phyloP scores from a whole-genome alignment of 768 basidiomycete species.

The Tephrocybe sp. region DNA sequence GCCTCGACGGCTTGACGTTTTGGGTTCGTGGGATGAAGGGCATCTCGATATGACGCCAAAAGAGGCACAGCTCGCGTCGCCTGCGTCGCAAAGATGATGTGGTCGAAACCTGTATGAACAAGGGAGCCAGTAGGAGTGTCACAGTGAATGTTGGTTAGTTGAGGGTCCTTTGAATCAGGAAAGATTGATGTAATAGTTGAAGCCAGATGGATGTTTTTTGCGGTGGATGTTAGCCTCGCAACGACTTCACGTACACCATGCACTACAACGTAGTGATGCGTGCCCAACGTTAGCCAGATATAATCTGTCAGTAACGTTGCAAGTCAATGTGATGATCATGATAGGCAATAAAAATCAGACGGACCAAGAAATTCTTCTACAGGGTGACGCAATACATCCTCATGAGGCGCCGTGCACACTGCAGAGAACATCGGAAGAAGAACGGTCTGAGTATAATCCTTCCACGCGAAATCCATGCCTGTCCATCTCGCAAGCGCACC shows the following conservation, averaged over 20 bases:
- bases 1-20: constrained; percentile 32
- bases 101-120: constrained; percentile 52
- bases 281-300: constrained; percentile 65
- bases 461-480: constrained; percentile 53
- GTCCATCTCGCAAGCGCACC: constrained; percentile 37
- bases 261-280: constrained; percentile 65
- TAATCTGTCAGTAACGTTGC: constrained; percentile 50
- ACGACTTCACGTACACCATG: constrained; percentile 64
- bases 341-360: constrained; percentile 16
- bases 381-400: constrained; percentile 57
- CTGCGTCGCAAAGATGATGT: constrained; percentile 74
- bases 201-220: constrained; percentile 55
- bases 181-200: constrained; percentile 48
- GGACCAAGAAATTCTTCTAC: constrained; percentile 65
- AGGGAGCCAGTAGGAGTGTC: constrained; percentile 24
- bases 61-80: constrained; percentile 62
- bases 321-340: background rate
- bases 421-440: constrained; percentile 71
- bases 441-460: constrained; percentile 50
- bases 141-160: constrained; percentile 39
- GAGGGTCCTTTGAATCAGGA: constrained; percentile 33
- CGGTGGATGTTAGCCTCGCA: constrained; percentile 39
- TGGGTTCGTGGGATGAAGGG: constrained; percentile 27
- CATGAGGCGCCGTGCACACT: constrained; percentile 64
- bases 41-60: constrained; percentile 44